Evolutionary conservation across 2,329 filamentous ascomycete genomes (phyloP), one percentile per base, ranked within the genome.

Genomic region (Endoconidiophora polonica): DNA sequence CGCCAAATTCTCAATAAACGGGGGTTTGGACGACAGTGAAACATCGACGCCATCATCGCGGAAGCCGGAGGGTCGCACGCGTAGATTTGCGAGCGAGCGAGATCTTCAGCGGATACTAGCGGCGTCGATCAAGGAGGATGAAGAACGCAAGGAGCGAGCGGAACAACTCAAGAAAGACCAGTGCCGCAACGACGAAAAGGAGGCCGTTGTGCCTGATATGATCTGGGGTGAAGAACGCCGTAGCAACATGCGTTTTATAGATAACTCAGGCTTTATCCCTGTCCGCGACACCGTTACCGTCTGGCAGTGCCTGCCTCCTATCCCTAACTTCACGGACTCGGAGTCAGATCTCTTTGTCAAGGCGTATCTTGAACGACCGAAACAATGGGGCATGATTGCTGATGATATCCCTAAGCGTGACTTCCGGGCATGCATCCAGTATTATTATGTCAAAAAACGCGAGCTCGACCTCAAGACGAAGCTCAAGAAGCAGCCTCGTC

Each of bases 391-490:
- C 51, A 79, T 77, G 57, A 79, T 91, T 52, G 81, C 84, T 4
- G 77, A 82, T 52, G 71, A 72, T 22, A 66, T 90, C 4, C 73
- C 74, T 0, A 70, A 73, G 26, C 77, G 84, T 22, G 79, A 83
- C 58, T 87, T 86, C 63, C 81, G 82, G 56, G 76, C 83, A 44
- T 86, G 82, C 62, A 91, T 91, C 57, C 81, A 86, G 60, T 86
- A 88, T 62, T 91, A 91, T 64, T 91, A 91, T 62, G 71, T 84
- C 55, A 84, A 81, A 60, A 91, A 79, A 65, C 82, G 81, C 65
- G 72, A 79, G 44, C 74, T 79, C 40, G 80, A 84, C 55, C 79
- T 88, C 54, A 86, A 88, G 61, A 81, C 85, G 59, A 85, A 83
- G 63, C 70, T 82, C 26, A 80, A 76, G 62, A 77, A 71, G 64